A percentile compares a stretch with the other conserved stretches of the same genome.
These are phyloP conservation scores for Trametes meyenii DNA, from an alignment of 768 basidiomycete genomes.

Conservation along the genomic window DNA sequence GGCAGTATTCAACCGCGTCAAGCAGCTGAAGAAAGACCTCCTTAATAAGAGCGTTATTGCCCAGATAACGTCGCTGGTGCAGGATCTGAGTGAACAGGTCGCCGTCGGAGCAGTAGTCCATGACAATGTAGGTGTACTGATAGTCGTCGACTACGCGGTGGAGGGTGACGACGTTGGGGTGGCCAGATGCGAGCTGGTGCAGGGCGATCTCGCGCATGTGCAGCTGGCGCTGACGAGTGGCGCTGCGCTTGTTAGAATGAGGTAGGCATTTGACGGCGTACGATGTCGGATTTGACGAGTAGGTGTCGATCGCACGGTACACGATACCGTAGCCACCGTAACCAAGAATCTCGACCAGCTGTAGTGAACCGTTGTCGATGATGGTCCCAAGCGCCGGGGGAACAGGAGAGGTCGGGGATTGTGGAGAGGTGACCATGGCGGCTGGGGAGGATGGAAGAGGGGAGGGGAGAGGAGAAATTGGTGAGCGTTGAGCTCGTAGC, in stretches of 20 bases:
- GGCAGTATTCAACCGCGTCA: constrained; percentile 92
- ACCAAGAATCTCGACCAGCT: constrained; percentile 86
- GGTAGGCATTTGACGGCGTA: constrained; percentile 94
- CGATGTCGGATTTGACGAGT: constrained; percentile 49
- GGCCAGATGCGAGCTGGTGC: constrained; percentile 73
- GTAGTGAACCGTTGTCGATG: constrained; percentile 81
- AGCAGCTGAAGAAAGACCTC: constrained; percentile 91
- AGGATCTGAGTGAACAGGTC: constrained; percentile 93
- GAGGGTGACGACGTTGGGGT: constrained; percentile 84
- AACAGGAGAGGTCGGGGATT: constrained; percentile 45
- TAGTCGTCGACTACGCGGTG: constrained; percentile 87
- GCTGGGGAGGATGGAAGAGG: constrained; percentile 17
- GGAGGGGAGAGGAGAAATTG: constrained; percentile 16
- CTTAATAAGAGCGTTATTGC: constrained; percentile 83
- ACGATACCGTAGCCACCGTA: constrained; percentile 96
- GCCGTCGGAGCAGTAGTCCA: constrained; percentile 90
- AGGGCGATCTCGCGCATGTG: constrained; percentile 89
- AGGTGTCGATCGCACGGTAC: constrained; percentile 78
- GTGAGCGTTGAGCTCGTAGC: constrained; percentile 26
- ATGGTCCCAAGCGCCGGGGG: constrained; percentile 65
- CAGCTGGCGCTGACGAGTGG: constrained; percentile 65
- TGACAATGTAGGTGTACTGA: constrained; percentile 83
- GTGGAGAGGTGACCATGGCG: constrained; percentile 35
- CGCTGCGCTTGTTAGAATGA: constrained; percentile 49
- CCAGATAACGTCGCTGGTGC: constrained; percentile 75